Evolutionary conservation across 306 rosid genomes (phyloP), one percentile per base, ranked within the genome.

Genomic region (Heteromeles arbutifolia): DNA sequence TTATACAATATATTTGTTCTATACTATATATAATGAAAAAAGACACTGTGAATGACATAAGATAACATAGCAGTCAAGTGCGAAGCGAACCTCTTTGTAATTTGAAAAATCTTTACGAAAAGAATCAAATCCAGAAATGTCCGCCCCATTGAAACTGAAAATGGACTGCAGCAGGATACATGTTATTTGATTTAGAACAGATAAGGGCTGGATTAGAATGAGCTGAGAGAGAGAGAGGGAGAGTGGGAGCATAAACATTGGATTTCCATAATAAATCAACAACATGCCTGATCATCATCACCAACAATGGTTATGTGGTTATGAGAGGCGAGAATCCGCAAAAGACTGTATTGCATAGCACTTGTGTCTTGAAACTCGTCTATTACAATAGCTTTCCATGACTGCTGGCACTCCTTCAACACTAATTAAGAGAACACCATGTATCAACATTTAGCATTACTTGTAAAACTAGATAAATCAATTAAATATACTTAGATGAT

Each of bases 311-410:
- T 94, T 75, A 94, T 85, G 78, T 72, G 87, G 70, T 83, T 81
- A 74, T 90, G 95, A 69, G 90, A 90, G 26, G 95, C 90, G 69
- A 94, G 91, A 84, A 87, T 67, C 73, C 69, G 86, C 65, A 92
- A 81, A 88, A 94, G 85, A 50, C 64, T 90, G 82, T 94, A 94
- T 77, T 94, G 98, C 97, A 87, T 94, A 86, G 95, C 77, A 84
- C 97, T 94, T 8, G 98, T 94, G 71, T 94, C 98, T 85, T 94
- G 98, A 88, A 94, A 94, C 90, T 94, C 98, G 76, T 94, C 98
- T 73, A 94, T 84, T 59, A 94, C 89, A 79, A 92, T 85, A 76
- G 97, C 96, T 86, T 86, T 92, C 96, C 97, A 92, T 17, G 80
- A 75, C 64, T 88, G 86, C 82, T 79, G 95, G 63, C 92, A 86